Base-by-base conservation (phyloP, 2,329 filamentous ascomycete species). In the Cytospora schulzeri region DNA sequence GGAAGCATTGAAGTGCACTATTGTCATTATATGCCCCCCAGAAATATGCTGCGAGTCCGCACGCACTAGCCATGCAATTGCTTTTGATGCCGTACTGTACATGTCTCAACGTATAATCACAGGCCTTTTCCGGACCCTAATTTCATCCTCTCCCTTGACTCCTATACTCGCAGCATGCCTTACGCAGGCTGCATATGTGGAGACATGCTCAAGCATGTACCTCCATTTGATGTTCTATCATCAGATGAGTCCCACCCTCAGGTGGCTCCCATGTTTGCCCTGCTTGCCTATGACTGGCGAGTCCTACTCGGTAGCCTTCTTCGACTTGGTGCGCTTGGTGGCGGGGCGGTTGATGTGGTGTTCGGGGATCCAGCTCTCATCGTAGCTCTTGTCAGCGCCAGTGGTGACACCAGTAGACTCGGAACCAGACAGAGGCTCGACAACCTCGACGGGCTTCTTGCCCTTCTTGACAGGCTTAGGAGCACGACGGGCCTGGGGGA, bases 341-440 rank as follows among this genome's bases (percentile, higher is more conserved):
- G 90, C 84, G 45, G 94, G 93, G 71, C 91, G 89, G 82, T 94
- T 91, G 77, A 97, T 87, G 79, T 98, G 93, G 76, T 91, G 88
- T 68, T 88, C 87, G 33, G 93, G 93, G 72, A 97, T 97, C 93
- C 94, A 97, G 82, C 89, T 92, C 82, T 94, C 90, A 73, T 97
- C 93, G 78, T 93, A 96, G 67, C 84, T 84, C 80, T 91, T 91
- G 67, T 85, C 81, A 68, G 88, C 83, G 66, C 88, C 86, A 68
- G 86, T 88, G 63, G 89, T 85, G 64, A 88, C 86, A 68, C 87
- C 88, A 57, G 89, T 84, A 63, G 88, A 87, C 77, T 92, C 91
- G 68, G 87, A 85, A 68, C 90, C 90, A 48, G 90, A 86, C 57
- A 90, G 86, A 48, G 84, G 80, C 71, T 83, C 81, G 67, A 81